Evolutionary conservation across 1,139 yeast species (phyloP).

Genomic region (Yamadazyma epiphylla): DNA sequence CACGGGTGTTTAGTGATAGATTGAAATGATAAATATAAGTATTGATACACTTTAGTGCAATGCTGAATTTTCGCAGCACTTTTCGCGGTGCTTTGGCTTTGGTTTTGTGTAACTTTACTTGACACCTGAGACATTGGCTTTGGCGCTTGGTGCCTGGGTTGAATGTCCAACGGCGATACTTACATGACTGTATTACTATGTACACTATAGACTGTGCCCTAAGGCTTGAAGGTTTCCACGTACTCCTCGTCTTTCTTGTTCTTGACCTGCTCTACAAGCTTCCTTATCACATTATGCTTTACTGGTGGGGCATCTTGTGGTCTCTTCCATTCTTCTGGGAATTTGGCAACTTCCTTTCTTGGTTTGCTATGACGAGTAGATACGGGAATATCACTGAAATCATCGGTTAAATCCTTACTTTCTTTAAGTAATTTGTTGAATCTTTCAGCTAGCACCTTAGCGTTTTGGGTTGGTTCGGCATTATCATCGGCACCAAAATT

Average conservation of each 20-base stretch:
- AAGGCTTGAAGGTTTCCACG: no score
- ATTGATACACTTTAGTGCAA: conserved; percentile 23
- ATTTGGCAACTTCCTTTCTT: conserved; percentile 42
- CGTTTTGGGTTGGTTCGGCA: conserved; percentile 82
- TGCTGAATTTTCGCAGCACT: no score
- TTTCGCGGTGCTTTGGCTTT: no score
- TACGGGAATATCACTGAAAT: conserved; percentile 76
- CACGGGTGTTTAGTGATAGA: no score
- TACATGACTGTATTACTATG: no score
- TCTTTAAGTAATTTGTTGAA: conserved; percentile 59
- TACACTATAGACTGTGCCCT: no score
- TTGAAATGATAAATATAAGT: conserved; percentile 1
- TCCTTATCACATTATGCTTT: conserved; percentile 28
- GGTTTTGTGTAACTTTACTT: no score
- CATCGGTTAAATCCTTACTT: conserved; percentile 59
- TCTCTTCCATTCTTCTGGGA: conserved; percentile 85
- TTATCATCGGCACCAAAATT: conserved; percentile 61
- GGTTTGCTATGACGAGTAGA: conserved; percentile 67
- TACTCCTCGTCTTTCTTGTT: conserved; percentile 30
- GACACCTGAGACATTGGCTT: no score
- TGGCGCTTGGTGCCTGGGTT: no score
- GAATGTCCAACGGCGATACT: no score
- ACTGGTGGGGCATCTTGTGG: conserved; percentile 61
- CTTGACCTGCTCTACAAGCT: conserved; percentile 33
- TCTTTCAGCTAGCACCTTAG: conserved; percentile 64